Base-by-base conservation (phyloP, 106 monocot genomes). In the Dendrobium huoshanense region DNA sequence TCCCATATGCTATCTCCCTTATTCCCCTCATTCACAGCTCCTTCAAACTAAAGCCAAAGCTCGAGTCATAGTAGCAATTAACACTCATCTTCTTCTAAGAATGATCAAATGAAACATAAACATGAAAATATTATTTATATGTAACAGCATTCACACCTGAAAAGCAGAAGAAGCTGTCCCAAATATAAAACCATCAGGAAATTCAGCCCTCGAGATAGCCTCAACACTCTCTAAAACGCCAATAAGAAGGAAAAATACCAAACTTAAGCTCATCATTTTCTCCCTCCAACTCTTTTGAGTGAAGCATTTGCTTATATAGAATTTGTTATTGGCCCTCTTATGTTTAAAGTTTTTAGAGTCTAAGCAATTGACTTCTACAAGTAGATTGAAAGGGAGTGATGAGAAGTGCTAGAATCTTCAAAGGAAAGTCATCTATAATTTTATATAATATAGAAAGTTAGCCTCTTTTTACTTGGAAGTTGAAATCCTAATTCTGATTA, bases 141-240 rank as follows among this genome's bases (percentile, higher is more conserved):
- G 31, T 0, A 64, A 0, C 4, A 59, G 16, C 18, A 11, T 33
- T 6, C 16, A 4, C 5, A 90, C 93, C 90, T 93, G 93, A 73
- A 75, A 93, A 72, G 93, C 88, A 10, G 93, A 93, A 68, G 93
- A 93, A 78, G 93, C 93, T 0, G 93, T 93, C 20, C 93, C 90
- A 40, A 93, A 93, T 29, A 85, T 74, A 55, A 93, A 93, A 16
- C 85, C 87, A 22, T 75, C 45, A 11, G 90, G 90, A 77, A 93
- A 93, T 19, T 87, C 75, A 11, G 72, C 83, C 82, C 93, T 85
- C 5, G 80, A 77, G 37, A 90, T 25, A 9, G 85, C 86, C 43
- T 88, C 85, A 55, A 70, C 16, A 22, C 72, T 51, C 17, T 19
- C 51, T 15, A 73, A 33, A 20, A 83, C 68, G 9, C 27, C 13